Base-by-base conservation (phyloP, 192 early-diverging fungal genomes). In the Dispira parvispora region DNA sequence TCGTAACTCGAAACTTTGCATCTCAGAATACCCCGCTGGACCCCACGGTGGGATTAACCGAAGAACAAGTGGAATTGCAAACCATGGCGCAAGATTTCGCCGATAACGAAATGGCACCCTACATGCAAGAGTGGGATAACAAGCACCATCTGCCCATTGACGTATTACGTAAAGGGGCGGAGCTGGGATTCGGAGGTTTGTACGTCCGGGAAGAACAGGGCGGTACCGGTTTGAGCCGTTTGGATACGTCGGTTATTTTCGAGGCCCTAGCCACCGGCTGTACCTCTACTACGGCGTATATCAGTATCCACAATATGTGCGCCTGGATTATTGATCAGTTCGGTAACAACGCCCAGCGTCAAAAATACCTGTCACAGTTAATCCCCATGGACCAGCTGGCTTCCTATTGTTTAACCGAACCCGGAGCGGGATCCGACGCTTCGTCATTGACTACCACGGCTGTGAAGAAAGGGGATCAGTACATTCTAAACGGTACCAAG, bases 301-400 rank as follows among this genome's bases (percentile, higher is more conserved):
- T 82, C 28, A 70, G 68, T 54, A 82, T 82, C 52, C 80, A 82
- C 68, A 82, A 82, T 67, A 78, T 76, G 78, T 69, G 69, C 45
- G 61, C 77, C 18, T 82, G 78, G 78, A 82, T 82, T 76, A 74
- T 82, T 44, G 78, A 76, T 68, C 64, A 61, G 55, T 73, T 57
- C 42, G 80, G 75, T 32, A 65, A 50, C 50, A 67, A 78, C 23
- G 69, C 73, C 58, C 71, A 78, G 55, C 65, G 67, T 23, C 66
- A 70, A 62, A 80, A 80, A 69, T 80, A 64, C 52, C 44, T 74
- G 9, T 69, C 71, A 16, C 11, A 25, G 13, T 21, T 76, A 43
- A 43, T 67, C 25, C 62, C 4, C 23, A 71, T 74, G 69, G 71
- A 74, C 47, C 25, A 61, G 28, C 28, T 76, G 32, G 72, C 62